Percentiles rank a stretch among this genome's conserved stretches.
phyloP scores from a whole-genome alignment of 441 rosid genomes.

The Cnidoscolus chayamansa region DNA sequence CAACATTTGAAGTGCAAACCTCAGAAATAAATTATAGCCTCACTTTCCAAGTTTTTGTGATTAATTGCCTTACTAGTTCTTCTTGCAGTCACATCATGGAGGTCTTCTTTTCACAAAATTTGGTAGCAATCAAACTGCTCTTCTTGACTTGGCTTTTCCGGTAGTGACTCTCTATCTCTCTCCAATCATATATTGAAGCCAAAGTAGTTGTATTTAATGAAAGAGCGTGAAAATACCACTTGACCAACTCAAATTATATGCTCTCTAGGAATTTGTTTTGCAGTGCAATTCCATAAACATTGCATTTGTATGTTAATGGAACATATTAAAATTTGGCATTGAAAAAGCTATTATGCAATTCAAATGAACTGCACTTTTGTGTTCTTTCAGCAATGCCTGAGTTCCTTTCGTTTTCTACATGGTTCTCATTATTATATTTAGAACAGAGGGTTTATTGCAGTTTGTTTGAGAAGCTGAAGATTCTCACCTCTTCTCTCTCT shows the following conservation, averaged over 20 bases:
- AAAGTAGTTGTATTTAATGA: background rate
- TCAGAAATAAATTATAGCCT: background rate
- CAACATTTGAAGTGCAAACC: background rate
- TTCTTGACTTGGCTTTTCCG: slow-evolving; percentile 85
- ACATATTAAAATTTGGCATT: background rate
- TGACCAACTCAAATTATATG: background rate
- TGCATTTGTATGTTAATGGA: background rate
- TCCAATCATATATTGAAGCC: background rate
- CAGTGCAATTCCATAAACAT: background rate
- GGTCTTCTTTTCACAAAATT: slow-evolving; percentile 80
- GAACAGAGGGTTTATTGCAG: too few species aligned
- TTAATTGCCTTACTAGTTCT: slow-evolving; percentile 17
- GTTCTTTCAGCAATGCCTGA: background rate
- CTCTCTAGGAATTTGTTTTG: background rate
- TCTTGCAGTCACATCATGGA: slow-evolving; percentile 80
- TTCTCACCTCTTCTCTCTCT: background rate
- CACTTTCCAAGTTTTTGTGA: background rate
- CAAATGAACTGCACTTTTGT: background rate
- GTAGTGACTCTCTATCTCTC: slow-evolving; percentile 33
- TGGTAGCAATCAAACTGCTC: slow-evolving; percentile 78
- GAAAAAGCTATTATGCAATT: background rate
- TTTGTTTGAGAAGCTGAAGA: background rate
- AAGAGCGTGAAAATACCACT: background rate
- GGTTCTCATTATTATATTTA: background rate
- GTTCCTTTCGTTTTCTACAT: background rate